phyloP scores from a whole-genome alignment of 345 rosid genomes.

The Bruguiera sexangula region DNA sequence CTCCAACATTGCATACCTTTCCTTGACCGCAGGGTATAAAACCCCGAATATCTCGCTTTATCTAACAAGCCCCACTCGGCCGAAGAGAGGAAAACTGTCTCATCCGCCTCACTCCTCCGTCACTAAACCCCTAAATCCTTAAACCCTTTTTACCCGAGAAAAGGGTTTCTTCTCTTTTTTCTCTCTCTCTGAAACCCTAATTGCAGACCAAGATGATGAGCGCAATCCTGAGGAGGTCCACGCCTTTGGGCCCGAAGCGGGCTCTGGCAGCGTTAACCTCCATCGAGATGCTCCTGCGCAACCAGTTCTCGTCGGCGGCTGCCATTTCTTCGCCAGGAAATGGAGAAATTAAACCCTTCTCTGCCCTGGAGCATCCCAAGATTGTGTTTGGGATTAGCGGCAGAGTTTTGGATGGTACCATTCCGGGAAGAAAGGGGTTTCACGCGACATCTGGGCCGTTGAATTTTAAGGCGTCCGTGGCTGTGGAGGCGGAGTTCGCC shows the following conservation, averaged over 20 bases:
- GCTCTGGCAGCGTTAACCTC: constrained; percentile 28
- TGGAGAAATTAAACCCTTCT: neutral
- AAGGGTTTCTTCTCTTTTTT: no score
- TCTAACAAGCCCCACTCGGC: no score
- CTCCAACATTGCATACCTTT: no score
- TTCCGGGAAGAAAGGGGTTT: constrained; percentile 38
- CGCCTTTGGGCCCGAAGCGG: constrained; percentile 28
- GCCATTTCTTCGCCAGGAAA: neutral
- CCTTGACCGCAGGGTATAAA: no score
- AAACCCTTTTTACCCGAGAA: neutral
- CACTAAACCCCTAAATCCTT: neutral
- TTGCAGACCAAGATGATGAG: constrained; percentile 36
- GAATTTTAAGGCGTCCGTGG: constrained; percentile 41
- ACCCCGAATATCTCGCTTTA: no score
- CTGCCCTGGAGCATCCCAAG: neutral
- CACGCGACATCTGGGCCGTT: constrained; percentile 51
- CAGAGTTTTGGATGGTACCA: no score
- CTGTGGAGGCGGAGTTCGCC: constrained; percentile 46
- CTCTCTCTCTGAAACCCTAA: constrained; percentile 7
- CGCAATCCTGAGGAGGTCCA: constrained; percentile 38
- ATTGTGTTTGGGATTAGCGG: neutral
- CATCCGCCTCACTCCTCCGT: neutral
- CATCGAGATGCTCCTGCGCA: constrained; percentile 23
- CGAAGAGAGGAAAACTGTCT: no score
- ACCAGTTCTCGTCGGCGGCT: neutral